phyloP scores from a whole-genome alignment of 2,329 filamentous ascomycete genomes.

The Calonectria pteridis region DNA sequence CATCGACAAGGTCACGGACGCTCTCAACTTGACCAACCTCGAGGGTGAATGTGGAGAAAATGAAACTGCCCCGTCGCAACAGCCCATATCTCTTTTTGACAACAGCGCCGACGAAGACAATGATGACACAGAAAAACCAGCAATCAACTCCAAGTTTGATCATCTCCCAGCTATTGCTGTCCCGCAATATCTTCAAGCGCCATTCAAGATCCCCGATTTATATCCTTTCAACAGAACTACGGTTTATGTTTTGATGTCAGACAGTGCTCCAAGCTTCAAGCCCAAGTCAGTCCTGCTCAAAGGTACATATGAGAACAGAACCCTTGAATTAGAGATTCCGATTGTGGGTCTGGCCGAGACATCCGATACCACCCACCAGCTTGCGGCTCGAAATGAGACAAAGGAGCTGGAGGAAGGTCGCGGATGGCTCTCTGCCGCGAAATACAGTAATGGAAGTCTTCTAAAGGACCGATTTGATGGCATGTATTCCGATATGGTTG shows the following conservation, averaged over 20 bases:
- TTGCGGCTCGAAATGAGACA: constrained; percentile 77
- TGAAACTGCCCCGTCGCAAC: constrained; percentile 12
- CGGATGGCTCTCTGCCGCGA: neutral
- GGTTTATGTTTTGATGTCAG: constrained; percentile 74
- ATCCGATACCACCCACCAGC: constrained; percentile 63
- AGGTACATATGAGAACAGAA: constrained; percentile 67
- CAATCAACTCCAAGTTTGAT: constrained; percentile 54
- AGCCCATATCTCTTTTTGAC: constrained; percentile 72
- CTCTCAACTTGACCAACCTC: constrained; percentile 51
- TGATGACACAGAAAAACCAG: constrained; percentile 37
- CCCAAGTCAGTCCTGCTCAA: constrained; percentile 68
- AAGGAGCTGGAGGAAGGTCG: constrained; percentile 65
- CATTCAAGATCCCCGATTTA: constrained; percentile 71
- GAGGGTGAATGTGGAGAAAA: constrained; percentile 24
- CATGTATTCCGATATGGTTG: neutral
- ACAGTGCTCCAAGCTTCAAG: constrained; percentile 54
- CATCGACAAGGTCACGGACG: constrained; percentile 68
- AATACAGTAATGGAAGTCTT: neutral
- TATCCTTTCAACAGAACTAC: constrained; percentile 75
- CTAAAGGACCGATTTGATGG: neutral
- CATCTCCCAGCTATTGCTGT: constrained; percentile 64
- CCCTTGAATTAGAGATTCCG: constrained; percentile 73
- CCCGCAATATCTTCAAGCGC: constrained; percentile 74
- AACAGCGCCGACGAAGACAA: constrained; percentile 58
- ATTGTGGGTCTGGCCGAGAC: constrained; percentile 57